Percentiles rank a stretch among this genome's conserved stretches.
phyloP scores from a whole-genome alignment of 1,139 yeast genomes.

The Taiozyma onychis region DNA sequence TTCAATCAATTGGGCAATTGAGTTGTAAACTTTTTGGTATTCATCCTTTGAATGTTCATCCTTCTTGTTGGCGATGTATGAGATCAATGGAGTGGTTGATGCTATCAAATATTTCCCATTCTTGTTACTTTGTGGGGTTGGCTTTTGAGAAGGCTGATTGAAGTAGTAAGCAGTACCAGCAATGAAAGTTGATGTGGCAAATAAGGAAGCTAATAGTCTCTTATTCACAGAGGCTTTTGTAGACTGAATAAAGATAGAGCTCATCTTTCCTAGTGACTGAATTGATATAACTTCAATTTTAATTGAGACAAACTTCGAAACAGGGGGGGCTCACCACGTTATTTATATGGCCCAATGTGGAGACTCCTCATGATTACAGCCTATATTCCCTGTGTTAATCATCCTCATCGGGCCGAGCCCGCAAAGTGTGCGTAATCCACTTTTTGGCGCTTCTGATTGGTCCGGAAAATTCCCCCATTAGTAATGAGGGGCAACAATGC shows the following conservation, averaged over 20 bases:
- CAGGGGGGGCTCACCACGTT: neutral
- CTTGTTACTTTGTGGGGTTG: neutral
- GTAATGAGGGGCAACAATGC: neutral
- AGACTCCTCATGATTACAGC: neutral
- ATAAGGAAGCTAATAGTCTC: neutral
- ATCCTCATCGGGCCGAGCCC: neutral
- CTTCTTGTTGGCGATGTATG: slow-evolving; percentile 14
- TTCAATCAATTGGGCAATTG: slow-evolving; percentile 65
- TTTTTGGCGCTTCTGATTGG: slow-evolving; percentile 4
- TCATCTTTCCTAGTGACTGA: neutral
- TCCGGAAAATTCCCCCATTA: neutral
- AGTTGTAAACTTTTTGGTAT: slow-evolving; percentile 76
- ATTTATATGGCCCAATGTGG: neutral
- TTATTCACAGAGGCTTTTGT: neutral
- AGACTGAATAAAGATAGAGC: neutral
- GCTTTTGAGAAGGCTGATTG: neutral
- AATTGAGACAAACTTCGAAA: too few species aligned
- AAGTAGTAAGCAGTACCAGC: neutral
- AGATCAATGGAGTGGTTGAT: slow-evolving; percentile 22
- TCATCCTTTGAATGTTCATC: slow-evolving; percentile 33
- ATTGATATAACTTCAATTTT: neutral
- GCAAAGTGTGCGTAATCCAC: neutral
- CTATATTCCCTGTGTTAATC: neutral
- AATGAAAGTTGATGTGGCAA: neutral
- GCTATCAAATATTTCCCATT: slow-evolving; percentile 10